Conservation (phyloP, 129 eudicot species). For the Cynara cardunculus region DNA sequence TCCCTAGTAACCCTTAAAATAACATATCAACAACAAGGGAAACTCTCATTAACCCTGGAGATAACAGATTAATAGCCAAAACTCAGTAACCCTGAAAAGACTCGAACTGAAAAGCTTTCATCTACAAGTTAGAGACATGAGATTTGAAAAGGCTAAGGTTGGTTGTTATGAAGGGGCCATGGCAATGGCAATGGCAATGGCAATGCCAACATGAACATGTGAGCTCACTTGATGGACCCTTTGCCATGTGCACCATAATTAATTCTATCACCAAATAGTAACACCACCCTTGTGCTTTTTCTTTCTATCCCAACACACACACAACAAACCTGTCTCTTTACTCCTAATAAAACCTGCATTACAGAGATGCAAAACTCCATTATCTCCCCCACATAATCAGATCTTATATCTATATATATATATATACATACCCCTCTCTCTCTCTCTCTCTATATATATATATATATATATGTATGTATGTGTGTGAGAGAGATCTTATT, state of each 20-base stretch:
- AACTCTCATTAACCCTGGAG: neutral
- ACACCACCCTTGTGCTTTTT: constrained; percentile 16
- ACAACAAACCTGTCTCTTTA: constrained; percentile 11
- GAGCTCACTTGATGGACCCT: constrained; percentile 32
- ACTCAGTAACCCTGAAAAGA: neutral
- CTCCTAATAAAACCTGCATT: constrained; percentile 24
- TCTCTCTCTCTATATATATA: too few species aligned
- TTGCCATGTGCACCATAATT: constrained; percentile 39
- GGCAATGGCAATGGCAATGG: neutral
- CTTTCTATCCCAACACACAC: neutral
- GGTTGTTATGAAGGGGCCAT: constrained; percentile 27
- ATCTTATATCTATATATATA: constrained; percentile 17
- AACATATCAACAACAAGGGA: too few species aligned
- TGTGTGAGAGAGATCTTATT: constrained; percentile 24
- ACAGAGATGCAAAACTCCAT: constrained; percentile 31
- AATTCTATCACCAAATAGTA: constrained; percentile 32
- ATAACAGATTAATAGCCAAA: neutral
- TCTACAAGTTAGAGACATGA: neutral
- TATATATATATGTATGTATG: too few species aligned
- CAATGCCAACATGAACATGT: constrained; percentile 33
- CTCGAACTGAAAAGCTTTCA: neutral
- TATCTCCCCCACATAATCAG: constrained; percentile 34
- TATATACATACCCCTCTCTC: too few species aligned
- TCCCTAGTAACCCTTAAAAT: neutral
- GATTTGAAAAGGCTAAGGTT: constrained; percentile 14